Evolutionary conservation across 257 asterid genomes (phyloP).

Genomic region (Voacanga thouarsii): DNA sequence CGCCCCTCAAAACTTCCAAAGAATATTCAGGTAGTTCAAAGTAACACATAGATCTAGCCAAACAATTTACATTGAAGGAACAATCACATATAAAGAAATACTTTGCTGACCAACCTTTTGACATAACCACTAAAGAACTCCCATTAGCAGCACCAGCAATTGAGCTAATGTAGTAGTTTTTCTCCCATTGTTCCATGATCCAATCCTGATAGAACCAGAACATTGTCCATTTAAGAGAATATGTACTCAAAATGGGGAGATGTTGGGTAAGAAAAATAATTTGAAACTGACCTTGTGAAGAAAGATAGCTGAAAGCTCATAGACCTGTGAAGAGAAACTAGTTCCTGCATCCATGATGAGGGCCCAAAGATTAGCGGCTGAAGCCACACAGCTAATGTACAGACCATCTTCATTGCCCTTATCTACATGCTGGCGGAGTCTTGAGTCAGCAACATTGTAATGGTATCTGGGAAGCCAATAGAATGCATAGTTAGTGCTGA

Average conservation of each 20-base stretch:
- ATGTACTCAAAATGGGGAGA: background rate
- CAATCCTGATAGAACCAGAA: slow-evolving; percentile 59
- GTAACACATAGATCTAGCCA: background rate
- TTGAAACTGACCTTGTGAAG: slow-evolving; percentile 69
- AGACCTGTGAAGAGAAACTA: slow-evolving; percentile 80
- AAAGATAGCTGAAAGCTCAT: slow-evolving; percentile 87
- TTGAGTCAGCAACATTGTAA: slow-evolving; percentile 77
- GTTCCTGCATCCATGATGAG: slow-evolving; percentile 98
- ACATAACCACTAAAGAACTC: slow-evolving; percentile 86
- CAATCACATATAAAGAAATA: too few relatives aligned
- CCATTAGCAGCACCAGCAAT: slow-evolving; percentile 96
- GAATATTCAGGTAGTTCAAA: background rate
- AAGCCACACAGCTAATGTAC: slow-evolving; percentile 88
- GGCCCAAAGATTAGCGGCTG: slow-evolving; percentile 95
- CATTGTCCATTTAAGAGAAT: background rate
- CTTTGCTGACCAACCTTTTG: slow-evolving; percentile 62
- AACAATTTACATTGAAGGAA: background rate
- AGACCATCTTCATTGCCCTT: slow-evolving; percentile 96
- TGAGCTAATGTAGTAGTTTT: slow-evolving; percentile 89
- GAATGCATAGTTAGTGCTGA: background rate
- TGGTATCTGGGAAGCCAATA: slow-evolving; percentile 52
- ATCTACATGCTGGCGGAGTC: slow-evolving; percentile 79
- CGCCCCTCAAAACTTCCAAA: background rate
- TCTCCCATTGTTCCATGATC: slow-evolving; percentile 99
- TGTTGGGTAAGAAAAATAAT: background rate